Evolutionary conservation across 257 asterid genomes (phyloP).

Genomic region (Anisodus acutangulus): DNA sequence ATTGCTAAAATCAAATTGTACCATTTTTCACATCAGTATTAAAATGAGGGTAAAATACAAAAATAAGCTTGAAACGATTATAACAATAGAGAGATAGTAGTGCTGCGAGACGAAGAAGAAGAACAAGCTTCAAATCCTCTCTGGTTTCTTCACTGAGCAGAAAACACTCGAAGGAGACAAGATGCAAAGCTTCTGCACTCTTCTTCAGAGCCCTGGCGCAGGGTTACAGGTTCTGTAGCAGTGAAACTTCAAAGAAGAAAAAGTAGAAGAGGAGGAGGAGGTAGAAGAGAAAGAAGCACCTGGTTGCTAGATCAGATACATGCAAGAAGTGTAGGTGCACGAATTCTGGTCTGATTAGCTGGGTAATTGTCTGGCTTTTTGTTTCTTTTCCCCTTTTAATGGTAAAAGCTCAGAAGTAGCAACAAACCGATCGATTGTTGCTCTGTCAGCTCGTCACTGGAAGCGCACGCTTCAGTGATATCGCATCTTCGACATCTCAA

Average conservation of each 20-base stretch:
- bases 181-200: conserved; percentile 2
- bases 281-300: background rate
- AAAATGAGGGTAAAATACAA: background rate
- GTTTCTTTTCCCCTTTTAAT: background rate
- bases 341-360: conserved; percentile 15
- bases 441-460: conserved; percentile 1
- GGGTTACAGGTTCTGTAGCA: background rate
- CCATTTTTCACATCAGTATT: background rate
- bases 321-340: background rate
- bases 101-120: background rate
- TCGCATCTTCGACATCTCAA: background rate
- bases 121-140: background rate
- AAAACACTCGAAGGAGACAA: background rate
- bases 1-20: background rate
- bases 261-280: background rate
- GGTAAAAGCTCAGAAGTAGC: background rate
- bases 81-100: background rate
- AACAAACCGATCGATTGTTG: background rate
- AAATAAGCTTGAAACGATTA: background rate
- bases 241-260: background rate
- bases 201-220: background rate
- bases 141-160: background rate
- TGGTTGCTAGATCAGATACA: conserved; percentile 10
- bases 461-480: conserved; percentile 7
- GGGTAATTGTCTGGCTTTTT: background rate